Conservation (phyloP, 306 rosid genomes). For the Prinsepia uniflora region DNA sequence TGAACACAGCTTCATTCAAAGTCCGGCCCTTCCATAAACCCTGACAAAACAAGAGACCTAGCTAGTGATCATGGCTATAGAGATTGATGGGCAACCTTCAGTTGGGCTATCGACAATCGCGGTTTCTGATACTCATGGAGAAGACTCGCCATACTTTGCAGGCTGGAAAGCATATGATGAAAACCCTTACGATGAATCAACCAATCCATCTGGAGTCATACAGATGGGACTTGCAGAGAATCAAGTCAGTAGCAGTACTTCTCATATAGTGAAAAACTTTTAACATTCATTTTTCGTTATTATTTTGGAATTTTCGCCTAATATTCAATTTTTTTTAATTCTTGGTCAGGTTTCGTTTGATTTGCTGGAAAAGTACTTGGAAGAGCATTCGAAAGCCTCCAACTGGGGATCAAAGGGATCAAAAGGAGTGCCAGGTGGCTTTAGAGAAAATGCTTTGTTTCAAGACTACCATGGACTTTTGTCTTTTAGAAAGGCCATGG, state of each 20-base stretch:
- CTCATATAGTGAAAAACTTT: neutral
- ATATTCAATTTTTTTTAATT: neutral
- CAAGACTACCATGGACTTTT: slow-evolving; percentile 91
- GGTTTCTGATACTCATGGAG: slow-evolving; percentile 82
- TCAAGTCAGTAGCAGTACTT: slow-evolving; percentile 59
- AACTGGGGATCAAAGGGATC: slow-evolving; percentile 48
- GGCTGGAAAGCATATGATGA: slow-evolving; percentile 97
- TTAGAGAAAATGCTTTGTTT: slow-evolving; percentile 84
- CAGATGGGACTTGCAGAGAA: slow-evolving; percentile 97
- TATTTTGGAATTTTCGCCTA: neutral
- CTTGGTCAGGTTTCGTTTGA: slow-evolving; percentile 75
- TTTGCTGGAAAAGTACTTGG: slow-evolving; percentile 67
- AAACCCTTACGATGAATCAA: slow-evolving; percentile 60
- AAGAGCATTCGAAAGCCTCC: slow-evolving; percentile 47
- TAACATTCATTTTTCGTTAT: neutral
- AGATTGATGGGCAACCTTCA: slow-evolving; percentile 36
- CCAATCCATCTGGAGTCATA: slow-evolving; percentile 70
- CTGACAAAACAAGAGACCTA: slow-evolving; percentile 17
- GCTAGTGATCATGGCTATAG: slow-evolving; percentile 48
- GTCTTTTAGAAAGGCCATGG: slow-evolving; percentile 82
- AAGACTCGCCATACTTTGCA: slow-evolving; percentile 88
- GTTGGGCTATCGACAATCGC: slow-evolving; percentile 63
- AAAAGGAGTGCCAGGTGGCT: slow-evolving; percentile 26
- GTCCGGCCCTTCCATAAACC: neutral
- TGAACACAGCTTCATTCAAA: slow-evolving; percentile 41